A percentile compares a stretch with the other conserved stretches of the same genome.
Evolutionary conservation across 306 rosid genomes (phyloP).

Genomic region (Aeschynomene evenia): DNA sequence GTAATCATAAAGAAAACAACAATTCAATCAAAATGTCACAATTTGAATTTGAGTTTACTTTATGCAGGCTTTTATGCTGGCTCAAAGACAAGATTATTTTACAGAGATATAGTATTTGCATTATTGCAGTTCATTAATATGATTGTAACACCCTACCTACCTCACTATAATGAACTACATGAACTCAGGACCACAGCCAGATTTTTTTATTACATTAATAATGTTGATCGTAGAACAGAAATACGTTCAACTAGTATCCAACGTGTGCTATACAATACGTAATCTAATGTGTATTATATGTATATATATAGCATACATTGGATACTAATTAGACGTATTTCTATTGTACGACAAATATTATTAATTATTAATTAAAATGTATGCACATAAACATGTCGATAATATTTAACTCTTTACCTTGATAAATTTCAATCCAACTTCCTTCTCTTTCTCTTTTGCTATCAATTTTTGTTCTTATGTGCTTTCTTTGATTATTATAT

Average conservation of each 20-base stretch:
- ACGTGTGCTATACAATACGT: too few relatives aligned
- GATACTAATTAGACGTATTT: too few relatives aligned
- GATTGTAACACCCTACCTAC: constrained; percentile 33
- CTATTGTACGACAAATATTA: too few relatives aligned
- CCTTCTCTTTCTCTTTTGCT: not conserved
- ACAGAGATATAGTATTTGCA: not conserved
- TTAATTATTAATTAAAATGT: too few relatives aligned
- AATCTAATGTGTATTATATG: too few relatives aligned
- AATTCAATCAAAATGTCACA: not conserved
- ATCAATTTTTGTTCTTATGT: constrained; percentile 3
- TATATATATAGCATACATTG: too few relatives aligned
- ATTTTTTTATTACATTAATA: not conserved
- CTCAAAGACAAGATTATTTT: not conserved
- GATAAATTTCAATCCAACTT: constrained; percentile 2
- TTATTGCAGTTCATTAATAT: constrained; percentile 31
- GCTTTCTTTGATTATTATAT: constrained; percentile 12
- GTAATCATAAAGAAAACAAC: constrained; percentile 21
- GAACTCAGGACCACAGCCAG: constrained; percentile 26
- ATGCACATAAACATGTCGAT: constrained; percentile 18
- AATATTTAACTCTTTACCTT: not conserved
- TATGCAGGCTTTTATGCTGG: not conserved
- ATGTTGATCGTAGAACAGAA: too few relatives aligned
- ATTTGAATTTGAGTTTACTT: constrained; percentile 23
- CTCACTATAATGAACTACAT: not conserved
- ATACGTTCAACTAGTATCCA: too few relatives aligned